Percentiles rank a stretch among this genome's conserved stretches.
Conservation (phyloP, 164 flowering plant species). For the Annona cherimola region DNA sequence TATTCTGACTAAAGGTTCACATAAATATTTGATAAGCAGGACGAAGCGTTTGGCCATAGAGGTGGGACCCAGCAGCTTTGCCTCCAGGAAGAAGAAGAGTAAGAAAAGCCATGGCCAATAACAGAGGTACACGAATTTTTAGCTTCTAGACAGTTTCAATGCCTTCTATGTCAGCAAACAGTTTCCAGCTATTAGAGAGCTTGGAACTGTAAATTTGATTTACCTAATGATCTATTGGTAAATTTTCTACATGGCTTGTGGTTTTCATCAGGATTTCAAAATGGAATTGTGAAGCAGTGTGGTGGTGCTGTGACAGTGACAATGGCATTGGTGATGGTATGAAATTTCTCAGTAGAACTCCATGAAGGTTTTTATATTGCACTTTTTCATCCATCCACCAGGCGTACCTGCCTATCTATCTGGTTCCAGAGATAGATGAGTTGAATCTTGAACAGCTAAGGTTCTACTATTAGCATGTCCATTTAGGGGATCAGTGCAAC, state of each 20-base stretch:
- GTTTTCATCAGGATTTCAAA: not conserved
- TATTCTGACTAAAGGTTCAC: not conserved
- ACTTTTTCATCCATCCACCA: no score
- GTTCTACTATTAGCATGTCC: no score
- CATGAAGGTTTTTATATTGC: no score
- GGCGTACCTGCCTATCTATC: no score
- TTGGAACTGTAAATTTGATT: not conserved
- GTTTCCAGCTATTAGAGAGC: not conserved
- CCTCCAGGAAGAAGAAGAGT: slow-evolving; percentile 74
- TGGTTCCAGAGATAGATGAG: no score
- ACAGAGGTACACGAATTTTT: not conserved
- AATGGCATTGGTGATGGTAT: no score
- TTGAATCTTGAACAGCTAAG: no score
- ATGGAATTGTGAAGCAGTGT: not conserved
- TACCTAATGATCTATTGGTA: not conserved
- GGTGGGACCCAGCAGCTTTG: slow-evolving; percentile 74
- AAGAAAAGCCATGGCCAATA: slow-evolving; percentile 6
- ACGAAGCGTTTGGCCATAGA: slow-evolving; percentile 72
- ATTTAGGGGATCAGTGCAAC: no score
- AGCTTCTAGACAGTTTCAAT: not conserved
- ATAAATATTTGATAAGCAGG: slow-evolving; percentile 35
- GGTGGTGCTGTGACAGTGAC: no score
- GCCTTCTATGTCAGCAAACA: not conserved
- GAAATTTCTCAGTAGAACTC: no score
- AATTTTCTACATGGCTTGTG: not conserved